phyloP scores from a whole-genome alignment of 179 eudicot genomes.

The Vitellaria paradoxa region DNA sequence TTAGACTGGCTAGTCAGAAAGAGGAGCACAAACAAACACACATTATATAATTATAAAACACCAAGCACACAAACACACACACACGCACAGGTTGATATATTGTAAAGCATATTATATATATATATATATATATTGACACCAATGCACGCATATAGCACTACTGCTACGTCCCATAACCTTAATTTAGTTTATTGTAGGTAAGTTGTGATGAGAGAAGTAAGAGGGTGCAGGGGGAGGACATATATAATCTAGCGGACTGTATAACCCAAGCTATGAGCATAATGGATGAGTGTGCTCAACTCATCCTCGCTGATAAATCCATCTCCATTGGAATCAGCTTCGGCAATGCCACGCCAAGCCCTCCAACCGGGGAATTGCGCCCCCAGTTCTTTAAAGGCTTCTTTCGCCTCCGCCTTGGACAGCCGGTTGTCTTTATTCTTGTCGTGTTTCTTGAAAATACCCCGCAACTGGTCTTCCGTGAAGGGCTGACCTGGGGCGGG shows the following conservation, averaged over 20 bases:
- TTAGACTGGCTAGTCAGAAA: no score
- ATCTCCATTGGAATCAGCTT: conserved; percentile 18
- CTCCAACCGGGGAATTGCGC: background rate
- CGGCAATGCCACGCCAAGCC: background rate
- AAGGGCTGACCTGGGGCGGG: background rate
- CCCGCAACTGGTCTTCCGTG: background rate
- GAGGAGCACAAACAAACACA: no score
- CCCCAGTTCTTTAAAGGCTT: conserved; percentile 6
- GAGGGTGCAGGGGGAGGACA: background rate
- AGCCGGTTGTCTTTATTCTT: conserved; percentile 13
- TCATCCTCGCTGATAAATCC: conserved; percentile 15
- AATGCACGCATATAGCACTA: no score
- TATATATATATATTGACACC: no score
- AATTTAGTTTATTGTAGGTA: no score
- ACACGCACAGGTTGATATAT: no score
- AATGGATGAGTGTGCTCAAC: conserved; percentile 3
- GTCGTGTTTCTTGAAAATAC: conserved; percentile 6
- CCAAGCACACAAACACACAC: no score
- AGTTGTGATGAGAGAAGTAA: background rate
- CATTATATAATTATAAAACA: no score
- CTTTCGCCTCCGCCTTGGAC: conserved; percentile 8
- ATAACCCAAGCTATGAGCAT: background rate
- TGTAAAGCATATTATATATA: no score
- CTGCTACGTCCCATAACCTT: no score
- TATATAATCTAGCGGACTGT: background rate